Conservation (phyloP, 2,329 filamentous ascomycete species). For the Ilyonectria sp. region DNA sequence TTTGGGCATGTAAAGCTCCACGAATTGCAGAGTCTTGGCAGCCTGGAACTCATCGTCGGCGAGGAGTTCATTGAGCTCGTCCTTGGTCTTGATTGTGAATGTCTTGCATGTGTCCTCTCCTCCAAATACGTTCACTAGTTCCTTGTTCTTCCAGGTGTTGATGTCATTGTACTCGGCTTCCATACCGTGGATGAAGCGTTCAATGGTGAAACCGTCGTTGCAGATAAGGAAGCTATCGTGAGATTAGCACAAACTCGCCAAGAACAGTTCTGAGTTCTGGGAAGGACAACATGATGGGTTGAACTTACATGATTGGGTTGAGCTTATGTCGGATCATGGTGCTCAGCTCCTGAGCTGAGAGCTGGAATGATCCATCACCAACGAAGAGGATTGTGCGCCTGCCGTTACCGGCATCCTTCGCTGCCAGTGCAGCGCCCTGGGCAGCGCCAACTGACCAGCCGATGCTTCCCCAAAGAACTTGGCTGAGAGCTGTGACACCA, state of each 20-base stretch:
- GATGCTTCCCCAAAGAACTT: constrained; percentile 81
- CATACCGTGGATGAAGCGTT: constrained; percentile 90
- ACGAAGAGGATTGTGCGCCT: constrained; percentile 86
- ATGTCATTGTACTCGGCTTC: constrained; percentile 87
- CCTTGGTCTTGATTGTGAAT: constrained; percentile 78
- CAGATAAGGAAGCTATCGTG: constrained; percentile 81
- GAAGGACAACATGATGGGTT: neutral
- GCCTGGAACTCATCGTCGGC: constrained; percentile 74
- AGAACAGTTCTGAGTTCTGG: neutral
- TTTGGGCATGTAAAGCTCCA: constrained; percentile 86
- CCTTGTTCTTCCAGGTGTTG: constrained; percentile 80
- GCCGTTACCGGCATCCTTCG: constrained; percentile 72
- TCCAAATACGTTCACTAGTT: constrained; percentile 78
- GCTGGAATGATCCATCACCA: constrained; percentile 90
- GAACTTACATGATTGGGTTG: constrained; percentile 80
- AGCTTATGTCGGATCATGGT: constrained; percentile 85
- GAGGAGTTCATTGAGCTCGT: constrained; percentile 77
- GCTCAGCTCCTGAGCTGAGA: constrained; percentile 87
- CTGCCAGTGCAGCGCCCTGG: constrained; percentile 80
- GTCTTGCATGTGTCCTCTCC: constrained; percentile 73
- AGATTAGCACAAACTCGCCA: constrained; percentile 38
- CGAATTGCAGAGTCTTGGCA: constrained; percentile 73
- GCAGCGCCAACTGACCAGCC: constrained; percentile 73
- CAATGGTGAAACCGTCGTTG: constrained; percentile 92
- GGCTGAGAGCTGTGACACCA: constrained; percentile 84